phyloP scores from a whole-genome alignment of 345 rosid species.

The Citrus sinensis region DNA sequence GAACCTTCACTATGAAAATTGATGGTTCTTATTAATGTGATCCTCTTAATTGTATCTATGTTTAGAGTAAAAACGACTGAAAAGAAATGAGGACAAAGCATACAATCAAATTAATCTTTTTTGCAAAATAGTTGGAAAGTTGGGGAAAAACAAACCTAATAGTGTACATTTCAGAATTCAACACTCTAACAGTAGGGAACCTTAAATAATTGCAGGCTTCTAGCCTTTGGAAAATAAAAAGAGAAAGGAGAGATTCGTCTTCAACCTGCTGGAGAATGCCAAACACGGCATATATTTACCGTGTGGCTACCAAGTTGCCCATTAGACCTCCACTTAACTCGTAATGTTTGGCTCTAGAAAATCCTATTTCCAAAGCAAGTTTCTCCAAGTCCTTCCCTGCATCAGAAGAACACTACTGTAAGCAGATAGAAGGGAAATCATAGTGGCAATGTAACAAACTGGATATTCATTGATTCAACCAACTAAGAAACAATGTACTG shows the following conservation, averaged over 20 bases:
- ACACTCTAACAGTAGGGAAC: background rate
- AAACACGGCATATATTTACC: slow-evolving; percentile 23
- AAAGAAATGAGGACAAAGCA: background rate
- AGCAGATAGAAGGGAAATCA: background rate
- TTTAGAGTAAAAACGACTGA: background rate
- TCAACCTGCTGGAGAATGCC: background rate
- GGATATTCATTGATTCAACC: background rate
- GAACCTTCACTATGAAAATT: too few species aligned
- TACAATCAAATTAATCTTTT: background rate
- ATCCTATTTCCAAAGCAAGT: slow-evolving; percentile 71
- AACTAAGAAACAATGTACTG: too few species aligned
- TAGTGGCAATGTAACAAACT: background rate
- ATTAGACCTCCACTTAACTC: slow-evolving; percentile 77
- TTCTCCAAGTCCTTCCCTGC: slow-evolving; percentile 76
- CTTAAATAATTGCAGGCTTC: background rate
- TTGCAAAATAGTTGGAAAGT: background rate
- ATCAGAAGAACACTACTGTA: background rate
- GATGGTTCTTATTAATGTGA: background rate
- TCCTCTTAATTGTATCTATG: background rate
- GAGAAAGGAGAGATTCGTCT: background rate
- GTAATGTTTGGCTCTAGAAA: slow-evolving; percentile 60
- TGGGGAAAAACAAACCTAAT: background rate
- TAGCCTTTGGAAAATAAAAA: background rate
- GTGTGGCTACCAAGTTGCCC: slow-evolving; percentile 75
- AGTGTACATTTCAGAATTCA: background rate